Base-by-base conservation (phyloP, 148 eudicot species). In the Talinum fruticosum region DNA sequence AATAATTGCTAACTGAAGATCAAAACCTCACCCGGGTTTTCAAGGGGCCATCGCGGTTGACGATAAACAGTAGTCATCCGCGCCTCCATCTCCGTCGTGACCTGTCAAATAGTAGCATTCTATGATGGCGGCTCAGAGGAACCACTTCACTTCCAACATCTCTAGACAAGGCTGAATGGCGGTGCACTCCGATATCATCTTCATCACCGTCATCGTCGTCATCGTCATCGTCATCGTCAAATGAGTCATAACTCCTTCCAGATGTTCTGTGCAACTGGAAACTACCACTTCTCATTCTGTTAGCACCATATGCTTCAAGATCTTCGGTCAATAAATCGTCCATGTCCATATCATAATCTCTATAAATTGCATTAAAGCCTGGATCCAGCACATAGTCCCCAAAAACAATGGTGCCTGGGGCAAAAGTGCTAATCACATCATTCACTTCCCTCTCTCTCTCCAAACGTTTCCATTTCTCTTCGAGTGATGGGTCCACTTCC, bases 381-480 rank as follows among this genome's bases (percentile, higher is more conserved):
- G 85, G 79, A 79, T 91, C 96, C 47, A 93, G 84, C 18, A 93
- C 96, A 76, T 89, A 93, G 85, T 93, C 98, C 15, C 96, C 96
- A 8, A 91, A 33, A 29, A 93, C 90, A 37, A 93, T 72, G 8
- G 96, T 81, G 49, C 94, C 94, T 5, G 94, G 96, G 75, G 82
- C 85, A 28, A 91, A 86, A 10, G 96, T 90, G 81, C 96, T 91
- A 8, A 89, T 83, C 83, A 93, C 96, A 53, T 93, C 96, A 38
- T 83, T 81, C 30, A 83, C 66, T 51, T 88, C 91, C 77, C 96
- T 82, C 64, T 91, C 93, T 21, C 81, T 76, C 84, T 93, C 96
- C 33, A 93, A 83, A 61, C 82, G 84, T 68, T 88, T 87, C 98
- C 98, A 93, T 83, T 90, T 89, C 85, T 88, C 92, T 51, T 85